A percentile compares a stretch with the other conserved stretches of the same genome.
Conservation (phyloP, 139 green algal species). For the Haematococcus sp. region DNA sequence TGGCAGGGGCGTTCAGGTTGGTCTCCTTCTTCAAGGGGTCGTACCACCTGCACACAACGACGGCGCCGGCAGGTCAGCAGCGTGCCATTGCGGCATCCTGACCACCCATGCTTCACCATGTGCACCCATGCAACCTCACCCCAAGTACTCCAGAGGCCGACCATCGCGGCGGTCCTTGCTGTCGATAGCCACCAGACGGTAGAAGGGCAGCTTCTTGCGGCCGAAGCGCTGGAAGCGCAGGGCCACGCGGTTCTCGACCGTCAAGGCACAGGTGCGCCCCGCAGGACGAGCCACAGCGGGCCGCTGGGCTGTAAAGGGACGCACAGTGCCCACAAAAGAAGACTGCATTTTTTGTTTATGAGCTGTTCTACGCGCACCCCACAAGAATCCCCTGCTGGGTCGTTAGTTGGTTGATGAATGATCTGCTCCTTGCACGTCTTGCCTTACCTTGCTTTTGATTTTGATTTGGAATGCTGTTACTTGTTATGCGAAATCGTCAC, state of each 20-base stretch:
- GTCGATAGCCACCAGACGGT: conserved; percentile 91
- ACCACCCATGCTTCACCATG: not conserved
- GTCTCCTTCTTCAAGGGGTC: conserved; percentile 62
- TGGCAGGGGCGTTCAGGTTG: conserved; percentile 89
- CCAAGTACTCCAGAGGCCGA: conserved; percentile 81
- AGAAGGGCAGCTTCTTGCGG: conserved; percentile 86
- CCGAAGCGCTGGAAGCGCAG: conserved; percentile 90
- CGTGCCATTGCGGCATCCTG: not conserved
- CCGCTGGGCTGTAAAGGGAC: conserved; percentile 25
- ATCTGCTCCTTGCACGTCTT: no score
- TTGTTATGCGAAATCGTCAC: no score
- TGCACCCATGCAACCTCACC: conserved; percentile 43
- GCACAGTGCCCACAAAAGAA: conserved; percentile 29
- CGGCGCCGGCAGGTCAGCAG: not conserved
- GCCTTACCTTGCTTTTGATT: no score
- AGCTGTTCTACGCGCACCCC: no score
- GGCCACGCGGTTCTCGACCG: conserved; percentile 69
- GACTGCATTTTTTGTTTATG: conserved; percentile 36
- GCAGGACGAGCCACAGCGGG: not conserved
- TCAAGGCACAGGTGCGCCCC: not conserved
- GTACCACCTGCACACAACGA: conserved; percentile 20
- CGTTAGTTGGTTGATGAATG: no score
- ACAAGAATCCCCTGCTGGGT: no score
- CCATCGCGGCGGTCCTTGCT: conserved; percentile 78
- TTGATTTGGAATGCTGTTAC: no score